A percentile compares a stretch with the other conserved stretches of the same genome.
phyloP scores from a whole-genome alignment of 768 basidiomycete species.

The Mrakia hoshinonis region DNA sequence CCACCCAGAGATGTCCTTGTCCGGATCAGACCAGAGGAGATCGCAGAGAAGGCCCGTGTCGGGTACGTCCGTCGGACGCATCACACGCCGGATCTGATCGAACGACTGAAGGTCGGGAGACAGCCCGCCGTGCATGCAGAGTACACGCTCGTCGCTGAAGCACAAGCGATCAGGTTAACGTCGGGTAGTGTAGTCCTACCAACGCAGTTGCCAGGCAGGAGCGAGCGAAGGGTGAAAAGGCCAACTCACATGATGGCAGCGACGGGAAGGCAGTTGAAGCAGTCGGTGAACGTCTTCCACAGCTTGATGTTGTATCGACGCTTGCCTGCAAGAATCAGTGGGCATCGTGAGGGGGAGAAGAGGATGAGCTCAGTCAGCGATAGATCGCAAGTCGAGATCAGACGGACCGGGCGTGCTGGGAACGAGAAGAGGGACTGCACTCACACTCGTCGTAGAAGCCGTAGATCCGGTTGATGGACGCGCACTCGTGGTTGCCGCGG shows the following conservation, averaged over 20 bases:
- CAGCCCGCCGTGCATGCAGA: constrained; percentile 18
- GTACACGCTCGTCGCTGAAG: neutral
- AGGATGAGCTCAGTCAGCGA: neutral
- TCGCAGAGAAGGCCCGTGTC: constrained; percentile 40
- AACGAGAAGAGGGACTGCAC: neutral
- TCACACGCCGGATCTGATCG: constrained; percentile 32
- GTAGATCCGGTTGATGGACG: constrained; percentile 31
- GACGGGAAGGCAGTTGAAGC: constrained; percentile 73
- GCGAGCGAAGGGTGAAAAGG: neutral
- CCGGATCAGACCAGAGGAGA: constrained; percentile 33
- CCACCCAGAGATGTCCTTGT: constrained; percentile 32
- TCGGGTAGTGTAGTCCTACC: neutral
- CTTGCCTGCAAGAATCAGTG: constrained; percentile 66
- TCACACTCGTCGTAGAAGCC: constrained; percentile 32
- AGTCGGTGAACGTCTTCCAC: constrained; percentile 99
- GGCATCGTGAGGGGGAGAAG: neutral
- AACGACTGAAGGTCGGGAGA: constrained; percentile 31
- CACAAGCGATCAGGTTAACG: neutral
- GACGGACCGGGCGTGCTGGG: neutral
- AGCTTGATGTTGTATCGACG: constrained; percentile 99
- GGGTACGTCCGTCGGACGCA: constrained; percentile 33
- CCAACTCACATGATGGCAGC: constrained; percentile 30
- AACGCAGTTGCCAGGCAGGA: neutral
- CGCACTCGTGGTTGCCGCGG: constrained; percentile 31
- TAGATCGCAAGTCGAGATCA: no score